A percentile compares a stretch with the other conserved stretches of the same genome.
Conservation (phyloP, 352 stramenopile species). For the Globisporangium barbulae region DNA sequence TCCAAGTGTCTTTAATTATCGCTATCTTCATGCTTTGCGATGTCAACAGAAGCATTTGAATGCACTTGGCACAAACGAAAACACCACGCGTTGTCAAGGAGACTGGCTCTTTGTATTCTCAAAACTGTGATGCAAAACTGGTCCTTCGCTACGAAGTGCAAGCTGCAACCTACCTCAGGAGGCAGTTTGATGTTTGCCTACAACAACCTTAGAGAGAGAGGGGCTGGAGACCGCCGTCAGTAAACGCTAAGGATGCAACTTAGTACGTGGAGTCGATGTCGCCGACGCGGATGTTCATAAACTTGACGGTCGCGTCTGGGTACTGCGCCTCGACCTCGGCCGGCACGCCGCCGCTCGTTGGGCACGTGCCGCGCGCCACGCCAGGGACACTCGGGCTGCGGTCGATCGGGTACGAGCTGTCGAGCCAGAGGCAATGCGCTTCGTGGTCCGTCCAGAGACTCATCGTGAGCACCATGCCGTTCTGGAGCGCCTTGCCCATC, state of each 20-base stretch:
- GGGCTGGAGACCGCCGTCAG: too few relatives aligned
- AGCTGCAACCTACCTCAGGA: background rate
- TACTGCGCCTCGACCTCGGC: conserved; percentile 40
- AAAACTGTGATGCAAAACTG: conserved; percentile 2
- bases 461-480: conserved; percentile 65
- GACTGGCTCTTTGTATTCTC: background rate
- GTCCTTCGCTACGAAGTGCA: background rate
- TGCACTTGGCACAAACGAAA: too few relatives aligned
- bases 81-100: background rate
- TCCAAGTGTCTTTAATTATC: too few relatives aligned
- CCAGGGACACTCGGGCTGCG: conserved; percentile 38
- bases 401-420: conserved; percentile 52
- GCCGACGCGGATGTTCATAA: conserved; percentile 70
- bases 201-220: background rate
- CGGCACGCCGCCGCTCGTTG: conserved; percentile 45
- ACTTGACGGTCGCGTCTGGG: conserved; percentile 62
- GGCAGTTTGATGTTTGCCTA: background rate
- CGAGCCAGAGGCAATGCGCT: conserved; percentile 67
- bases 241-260: background rate
- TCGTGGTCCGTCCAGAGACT: conserved; percentile 71
- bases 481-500: conserved; percentile 58
- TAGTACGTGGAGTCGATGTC: conserved; percentile 50
- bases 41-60: too few relatives aligned
- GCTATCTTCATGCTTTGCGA: too few relatives aligned
- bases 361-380: conserved; percentile 49